phyloP scores from a whole-genome alignment of 2,329 filamentous ascomycete species.

The Cercospora brassicicola region DNA sequence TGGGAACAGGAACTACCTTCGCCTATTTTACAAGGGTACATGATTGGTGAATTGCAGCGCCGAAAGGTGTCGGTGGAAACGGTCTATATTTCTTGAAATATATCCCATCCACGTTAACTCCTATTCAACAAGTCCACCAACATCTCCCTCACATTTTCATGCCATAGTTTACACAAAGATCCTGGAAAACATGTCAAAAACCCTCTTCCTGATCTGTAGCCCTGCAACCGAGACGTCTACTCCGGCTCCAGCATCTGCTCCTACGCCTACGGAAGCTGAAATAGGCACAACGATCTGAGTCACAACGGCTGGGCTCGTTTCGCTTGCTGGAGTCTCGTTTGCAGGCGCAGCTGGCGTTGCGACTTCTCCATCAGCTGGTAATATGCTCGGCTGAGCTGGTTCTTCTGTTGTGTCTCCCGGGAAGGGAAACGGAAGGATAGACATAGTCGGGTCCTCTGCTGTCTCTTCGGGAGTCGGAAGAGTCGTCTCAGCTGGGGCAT shows the following conservation, averaged over 20 bases:
- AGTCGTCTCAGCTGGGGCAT: background rate
- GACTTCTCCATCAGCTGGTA: background rate
- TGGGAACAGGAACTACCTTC: background rate
- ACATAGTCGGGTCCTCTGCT: background rate
- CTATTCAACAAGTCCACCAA: too few species aligned
- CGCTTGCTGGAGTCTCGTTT: background rate
- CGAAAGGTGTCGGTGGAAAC: too few species aligned
- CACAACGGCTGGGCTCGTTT: background rate
- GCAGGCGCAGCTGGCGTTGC: background rate
- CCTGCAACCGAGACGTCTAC: background rate
- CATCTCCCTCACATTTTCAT: too few species aligned
- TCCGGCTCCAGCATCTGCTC: background rate
- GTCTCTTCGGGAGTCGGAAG: background rate
- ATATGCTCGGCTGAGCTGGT: background rate
- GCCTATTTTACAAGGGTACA: background rate
- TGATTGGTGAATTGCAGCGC: background rate
- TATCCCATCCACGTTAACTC: too few species aligned
- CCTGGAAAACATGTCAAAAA: background rate
- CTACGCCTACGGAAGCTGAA: background rate
- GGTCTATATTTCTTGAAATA: too few species aligned
- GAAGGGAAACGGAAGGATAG: background rate
- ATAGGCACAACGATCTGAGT: background rate
- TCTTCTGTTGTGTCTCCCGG: background rate
- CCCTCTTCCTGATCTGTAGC: background rate
- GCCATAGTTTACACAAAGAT: too few species aligned